These are phyloP conservation scores for Metschnikowia corniflorae DNA, from an alignment of 805 yeast species.

Conservation along the genomic window DNA sequence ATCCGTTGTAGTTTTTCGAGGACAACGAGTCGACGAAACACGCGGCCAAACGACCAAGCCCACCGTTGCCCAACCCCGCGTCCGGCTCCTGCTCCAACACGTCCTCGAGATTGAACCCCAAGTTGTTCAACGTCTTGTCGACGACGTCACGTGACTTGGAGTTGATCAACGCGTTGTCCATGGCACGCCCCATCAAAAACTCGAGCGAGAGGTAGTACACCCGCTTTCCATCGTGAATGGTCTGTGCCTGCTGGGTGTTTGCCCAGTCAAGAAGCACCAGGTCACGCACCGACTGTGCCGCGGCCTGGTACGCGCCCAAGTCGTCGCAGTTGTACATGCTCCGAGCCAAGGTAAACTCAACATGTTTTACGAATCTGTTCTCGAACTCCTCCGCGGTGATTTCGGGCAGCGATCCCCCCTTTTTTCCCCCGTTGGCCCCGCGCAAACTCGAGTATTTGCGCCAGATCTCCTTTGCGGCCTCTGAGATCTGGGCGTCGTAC, in stretches of 20 bases:
- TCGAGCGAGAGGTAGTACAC: constrained; percentile 85
- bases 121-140: constrained; percentile 44
- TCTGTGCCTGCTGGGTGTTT: constrained; percentile 86
- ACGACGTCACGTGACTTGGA: constrained; percentile 63
- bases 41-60: constrained; percentile 91
- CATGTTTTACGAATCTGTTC: constrained; percentile 70
- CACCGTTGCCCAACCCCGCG: constrained; percentile 95
- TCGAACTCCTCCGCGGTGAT: constrained; percentile 56
- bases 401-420: constrained; percentile 17
- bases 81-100: constrained; percentile 84
- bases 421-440: constrained; percentile 16
- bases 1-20: constrained; percentile 83
- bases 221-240: constrained; percentile 77
- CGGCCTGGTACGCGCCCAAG: constrained; percentile 89
- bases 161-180: constrained; percentile 90
- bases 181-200: constrained; percentile 90
- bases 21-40: constrained; percentile 89
- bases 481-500: constrained; percentile 78
- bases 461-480: constrained; percentile 76
- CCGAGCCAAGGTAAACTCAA: constrained; percentile 88
- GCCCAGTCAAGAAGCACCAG: constrained; percentile 84
- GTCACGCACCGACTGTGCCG: constrained; percentile 76
- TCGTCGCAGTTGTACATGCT: constrained; percentile 89
- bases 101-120: constrained; percentile 88
- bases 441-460: constrained; percentile 55